Evolutionary conservation across 2,329 filamentous ascomycete species (phyloP).

Genomic region (Colletotrichum endophyticum): DNA sequence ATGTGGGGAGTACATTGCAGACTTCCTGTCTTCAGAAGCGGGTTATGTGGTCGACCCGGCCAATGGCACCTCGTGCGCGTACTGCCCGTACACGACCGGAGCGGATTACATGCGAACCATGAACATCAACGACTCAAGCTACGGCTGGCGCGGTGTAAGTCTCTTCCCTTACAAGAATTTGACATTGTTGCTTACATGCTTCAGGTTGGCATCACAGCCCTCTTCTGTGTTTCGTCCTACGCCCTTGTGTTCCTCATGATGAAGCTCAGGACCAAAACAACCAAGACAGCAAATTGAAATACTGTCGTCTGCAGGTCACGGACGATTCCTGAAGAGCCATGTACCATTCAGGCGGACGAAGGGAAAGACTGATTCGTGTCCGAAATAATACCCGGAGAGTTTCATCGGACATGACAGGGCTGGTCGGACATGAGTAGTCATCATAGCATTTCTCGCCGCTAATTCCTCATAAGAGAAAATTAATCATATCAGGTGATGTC

Average conservation of each 20-base stretch:
- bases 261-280: slow-evolving; percentile 52
- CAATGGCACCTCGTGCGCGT: slow-evolving; percentile 1
- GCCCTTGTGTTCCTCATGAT: slow-evolving; percentile 49
- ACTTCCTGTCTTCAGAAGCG: not conserved
- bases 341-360: not conserved
- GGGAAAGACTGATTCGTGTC: not conserved
- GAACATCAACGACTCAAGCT: slow-evolving; percentile 22
- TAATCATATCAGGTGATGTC: not conserved
- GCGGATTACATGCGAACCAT: slow-evolving; percentile 22
- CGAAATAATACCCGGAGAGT: not conserved
- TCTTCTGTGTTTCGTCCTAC: slow-evolving; percentile 47
- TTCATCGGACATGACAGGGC: not conserved
- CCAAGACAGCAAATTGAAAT: slow-evolving; percentile 34
- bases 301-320: not conserved
- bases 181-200: not conserved
- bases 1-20: not conserved
- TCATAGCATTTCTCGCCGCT: not conserved
- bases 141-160: slow-evolving; percentile 24
- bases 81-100: slow-evolving; percentile 22
- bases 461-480: not conserved
- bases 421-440: not conserved
- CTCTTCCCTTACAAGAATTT: not conserved
- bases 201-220: slow-evolving; percentile 38
- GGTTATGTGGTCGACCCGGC: not conserved
- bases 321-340: not conserved